phyloP scores from a whole-genome alignment of 495 filamentous ascomycete genomes.

The Penicillium turbatum region DNA sequence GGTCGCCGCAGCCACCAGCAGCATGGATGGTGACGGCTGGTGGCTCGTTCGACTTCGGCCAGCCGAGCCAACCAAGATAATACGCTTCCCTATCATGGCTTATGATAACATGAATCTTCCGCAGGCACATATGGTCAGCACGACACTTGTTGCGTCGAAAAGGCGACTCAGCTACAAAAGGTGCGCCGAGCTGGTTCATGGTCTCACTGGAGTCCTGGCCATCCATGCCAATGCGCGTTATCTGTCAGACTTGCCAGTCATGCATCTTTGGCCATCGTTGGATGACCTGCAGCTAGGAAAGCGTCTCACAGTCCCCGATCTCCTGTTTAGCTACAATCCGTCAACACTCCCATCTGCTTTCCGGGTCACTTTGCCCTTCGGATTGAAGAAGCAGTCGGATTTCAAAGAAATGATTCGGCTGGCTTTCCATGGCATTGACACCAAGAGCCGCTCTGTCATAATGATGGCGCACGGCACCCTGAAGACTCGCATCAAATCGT shows the following conservation, averaged over 20 bases:
- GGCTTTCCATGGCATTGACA: constrained; percentile 41
- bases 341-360: constrained; percentile 31
- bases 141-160: constrained; percentile 20
- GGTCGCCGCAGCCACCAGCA: constrained; percentile 64
- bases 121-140: constrained; percentile 30
- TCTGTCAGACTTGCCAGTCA: constrained; percentile 30
- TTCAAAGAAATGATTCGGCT: constrained; percentile 38
- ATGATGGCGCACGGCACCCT: constrained; percentile 40
- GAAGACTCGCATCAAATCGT: constrained; percentile 20
- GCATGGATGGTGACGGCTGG: constrained; percentile 71
- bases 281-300: constrained; percentile 32
- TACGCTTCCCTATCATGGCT: constrained; percentile 4
- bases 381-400: constrained; percentile 26
- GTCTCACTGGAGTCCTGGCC: constrained; percentile 37
- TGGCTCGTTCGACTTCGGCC: constrained; percentile 60
- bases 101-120: constrained; percentile 11
- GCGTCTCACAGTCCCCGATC: constrained; percentile 33
- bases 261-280: constrained; percentile 33
- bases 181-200: constrained; percentile 37
- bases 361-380: constrained; percentile 28
- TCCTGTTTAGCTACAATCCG: constrained; percentile 34
- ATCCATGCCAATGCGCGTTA: constrained; percentile 42
- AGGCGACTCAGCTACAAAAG: constrained; percentile 23
- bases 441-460: constrained; percentile 28
- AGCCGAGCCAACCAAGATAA: constrained; percentile 9